Percentiles rank a stretch among this genome's conserved stretches.
Conservation (phyloP, 805 yeast species). For the Candida nitratophila region DNA sequence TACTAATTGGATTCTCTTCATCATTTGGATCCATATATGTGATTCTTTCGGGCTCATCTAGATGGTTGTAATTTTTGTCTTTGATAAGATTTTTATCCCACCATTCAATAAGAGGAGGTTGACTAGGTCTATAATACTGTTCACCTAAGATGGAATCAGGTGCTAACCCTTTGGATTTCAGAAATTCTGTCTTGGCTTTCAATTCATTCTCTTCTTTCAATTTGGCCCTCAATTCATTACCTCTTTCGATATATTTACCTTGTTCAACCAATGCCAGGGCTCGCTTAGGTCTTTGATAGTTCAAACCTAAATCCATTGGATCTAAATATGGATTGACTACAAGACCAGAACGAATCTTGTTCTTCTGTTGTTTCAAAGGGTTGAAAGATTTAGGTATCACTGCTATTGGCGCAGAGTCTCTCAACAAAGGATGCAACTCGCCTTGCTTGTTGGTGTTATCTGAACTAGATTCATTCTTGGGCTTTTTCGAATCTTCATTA, state of each 20-base stretch:
- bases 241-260: conserved; percentile 59
- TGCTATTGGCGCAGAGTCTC: conserved; percentile 8
- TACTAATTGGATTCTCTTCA: conserved; percentile 45
- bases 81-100: conserved; percentile 68
- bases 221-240: conserved; percentile 40
- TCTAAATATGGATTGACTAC: conserved; percentile 26
- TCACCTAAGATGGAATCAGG: conserved; percentile 55
- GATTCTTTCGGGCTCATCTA: conserved; percentile 21
- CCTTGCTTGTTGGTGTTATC: conserved; percentile 1
- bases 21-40: conserved; percentile 30
- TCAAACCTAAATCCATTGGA: conserved; percentile 18
- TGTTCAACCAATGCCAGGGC: conserved; percentile 46
- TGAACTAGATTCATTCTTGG: background rate
- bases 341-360: conserved; percentile 17
- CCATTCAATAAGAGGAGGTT: conserved; percentile 76
- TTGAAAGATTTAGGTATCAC: conserved; percentile 11
- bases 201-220: conserved; percentile 25
- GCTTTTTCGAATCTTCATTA: background rate
- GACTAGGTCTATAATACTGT: conserved; percentile 35
- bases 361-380: conserved; percentile 14
- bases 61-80: conserved; percentile 26
- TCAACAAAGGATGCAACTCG: conserved; percentile 24
- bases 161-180: conserved; percentile 32
- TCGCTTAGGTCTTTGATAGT: conserved; percentile 19
- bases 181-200: conserved; percentile 24